Evolutionary conservation across 2,329 filamentous ascomycete genomes (phyloP).

Genomic region (Amauroascus verrucosus): DNA sequence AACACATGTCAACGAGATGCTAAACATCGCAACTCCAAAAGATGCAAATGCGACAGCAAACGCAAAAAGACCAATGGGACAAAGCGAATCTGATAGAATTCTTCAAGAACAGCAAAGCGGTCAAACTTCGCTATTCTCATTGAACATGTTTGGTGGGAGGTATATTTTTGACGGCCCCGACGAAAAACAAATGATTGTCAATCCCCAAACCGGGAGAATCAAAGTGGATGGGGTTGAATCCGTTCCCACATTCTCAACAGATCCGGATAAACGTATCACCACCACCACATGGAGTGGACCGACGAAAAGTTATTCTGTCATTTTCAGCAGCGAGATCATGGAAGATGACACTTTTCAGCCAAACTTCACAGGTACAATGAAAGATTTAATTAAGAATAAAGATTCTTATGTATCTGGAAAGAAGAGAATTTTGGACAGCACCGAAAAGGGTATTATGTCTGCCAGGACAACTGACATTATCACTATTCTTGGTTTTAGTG

Average conservation of each 20-base stretch:
- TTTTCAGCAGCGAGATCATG: not conserved
- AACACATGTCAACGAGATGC: not conserved
- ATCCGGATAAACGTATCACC: not conserved
- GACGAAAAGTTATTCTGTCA: not conserved
- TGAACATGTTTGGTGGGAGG: not conserved
- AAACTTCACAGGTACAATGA: not conserved
- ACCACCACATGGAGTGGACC: not conserved
- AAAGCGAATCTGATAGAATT: not conserved
- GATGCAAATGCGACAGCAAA: not conserved
- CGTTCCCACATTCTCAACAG: not conserved
- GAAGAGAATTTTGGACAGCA: not conserved
- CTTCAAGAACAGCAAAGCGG: not conserved
- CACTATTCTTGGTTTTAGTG: not conserved
- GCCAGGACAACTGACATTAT: not conserved
- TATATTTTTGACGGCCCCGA: not conserved
- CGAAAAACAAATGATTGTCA: not conserved
- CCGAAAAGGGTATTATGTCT: not conserved
- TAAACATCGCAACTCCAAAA: not conserved
- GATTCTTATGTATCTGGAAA: not conserved
- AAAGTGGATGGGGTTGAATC: not conserved
- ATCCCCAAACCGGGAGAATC: not conserved
- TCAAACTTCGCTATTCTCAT: not conserved
- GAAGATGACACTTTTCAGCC: not conserved
- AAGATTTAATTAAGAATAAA: not conserved
- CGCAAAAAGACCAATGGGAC: not conserved